Percentiles rank a stretch among this genome's conserved stretches.
Conservation (phyloP, 73 alveolate species). For the Uronychia binucleata region DNA sequence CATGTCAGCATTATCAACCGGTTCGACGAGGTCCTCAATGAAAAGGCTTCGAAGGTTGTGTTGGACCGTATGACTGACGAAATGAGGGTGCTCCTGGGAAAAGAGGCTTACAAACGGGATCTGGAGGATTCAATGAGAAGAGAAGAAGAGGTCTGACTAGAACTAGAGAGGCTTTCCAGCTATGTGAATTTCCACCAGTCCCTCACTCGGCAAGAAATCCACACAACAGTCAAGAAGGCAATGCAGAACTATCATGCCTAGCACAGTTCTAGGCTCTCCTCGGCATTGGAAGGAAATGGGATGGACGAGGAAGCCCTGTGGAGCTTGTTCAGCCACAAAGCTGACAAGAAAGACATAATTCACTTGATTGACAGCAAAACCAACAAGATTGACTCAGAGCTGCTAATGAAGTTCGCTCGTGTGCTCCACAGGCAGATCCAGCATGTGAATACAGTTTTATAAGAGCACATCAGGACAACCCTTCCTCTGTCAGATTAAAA, state of each 20-base stretch:
- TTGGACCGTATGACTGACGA: background rate
- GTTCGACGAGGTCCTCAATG: background rate
- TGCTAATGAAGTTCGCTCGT: conserved; percentile 5
- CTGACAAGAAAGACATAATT: conserved; percentile 1
- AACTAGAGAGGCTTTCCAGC: background rate
- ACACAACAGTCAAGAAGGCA: background rate
- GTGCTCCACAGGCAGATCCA: conserved; percentile 18
- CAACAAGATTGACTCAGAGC: conserved; percentile 31
- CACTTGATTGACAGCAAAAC: conserved; percentile 3
- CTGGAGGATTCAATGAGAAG: background rate
- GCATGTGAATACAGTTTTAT: conserved; percentile 6
- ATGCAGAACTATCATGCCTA: background rate
- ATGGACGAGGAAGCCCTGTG: background rate
- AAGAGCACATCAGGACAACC: conserved; percentile 4
- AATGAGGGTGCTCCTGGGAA: background rate
- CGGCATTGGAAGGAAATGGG: background rate
- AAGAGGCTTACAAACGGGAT: background rate
- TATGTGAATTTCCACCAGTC: background rate
- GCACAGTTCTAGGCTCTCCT: background rate
- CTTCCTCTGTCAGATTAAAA: background rate
- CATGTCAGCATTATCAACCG: background rate
- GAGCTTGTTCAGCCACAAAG: conserved; percentile 1
- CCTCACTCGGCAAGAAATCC: background rate
- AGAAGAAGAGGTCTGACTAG: background rate
- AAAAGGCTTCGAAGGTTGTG: background rate